A percentile compares a stretch with the other conserved stretches of the same genome.
Evolutionary conservation across 192 early-diverging fungal genomes (phyloP).

Genomic region (Martensiomyces pterosporus): DNA sequence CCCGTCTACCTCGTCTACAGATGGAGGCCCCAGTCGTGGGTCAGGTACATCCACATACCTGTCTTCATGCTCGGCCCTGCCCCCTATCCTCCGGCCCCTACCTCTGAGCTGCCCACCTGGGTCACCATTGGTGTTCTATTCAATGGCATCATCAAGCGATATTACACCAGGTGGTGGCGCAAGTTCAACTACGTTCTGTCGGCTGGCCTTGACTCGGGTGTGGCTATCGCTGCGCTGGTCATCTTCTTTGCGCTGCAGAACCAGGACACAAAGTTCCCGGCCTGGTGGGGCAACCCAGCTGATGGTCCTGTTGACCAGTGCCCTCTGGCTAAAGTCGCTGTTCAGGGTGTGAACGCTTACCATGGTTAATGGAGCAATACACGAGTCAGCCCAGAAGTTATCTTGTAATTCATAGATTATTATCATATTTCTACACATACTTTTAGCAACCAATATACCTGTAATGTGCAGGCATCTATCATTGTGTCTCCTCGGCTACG

Average conservation of each 20-base stretch:
- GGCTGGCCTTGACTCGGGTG: slow-evolving; percentile 43
- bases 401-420: no score
- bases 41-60: slow-evolving; percentile 57
- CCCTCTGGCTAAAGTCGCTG: neutral
- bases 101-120: slow-evolving; percentile 11
- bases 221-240: slow-evolving; percentile 8
- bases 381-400: no score
- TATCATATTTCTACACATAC: no score
- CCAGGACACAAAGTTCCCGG: neutral
- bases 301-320: slow-evolving; percentile 3
- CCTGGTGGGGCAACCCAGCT: neutral
- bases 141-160: slow-evolving; percentile 55
- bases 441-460: no score
- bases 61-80: slow-evolving; percentile 53
- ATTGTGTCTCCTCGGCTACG: no score
- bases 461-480: no score
- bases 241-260: slow-evolving; percentile 9
- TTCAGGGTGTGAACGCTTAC: neutral
- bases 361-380: no score
- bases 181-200: slow-evolving; percentile 37
- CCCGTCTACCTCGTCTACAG: slow-evolving; percentile 55
- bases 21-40: slow-evolving; percentile 56
- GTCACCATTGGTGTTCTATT: slow-evolving; percentile 52
- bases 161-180: slow-evolving; percentile 52
- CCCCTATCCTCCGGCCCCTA: slow-evolving; percentile 48